Evolutionary conservation across 2,329 filamentous ascomycete genomes (phyloP), one percentile per base, ranked within the genome.

Genomic region (Albophoma yamanashiensis): DNA sequence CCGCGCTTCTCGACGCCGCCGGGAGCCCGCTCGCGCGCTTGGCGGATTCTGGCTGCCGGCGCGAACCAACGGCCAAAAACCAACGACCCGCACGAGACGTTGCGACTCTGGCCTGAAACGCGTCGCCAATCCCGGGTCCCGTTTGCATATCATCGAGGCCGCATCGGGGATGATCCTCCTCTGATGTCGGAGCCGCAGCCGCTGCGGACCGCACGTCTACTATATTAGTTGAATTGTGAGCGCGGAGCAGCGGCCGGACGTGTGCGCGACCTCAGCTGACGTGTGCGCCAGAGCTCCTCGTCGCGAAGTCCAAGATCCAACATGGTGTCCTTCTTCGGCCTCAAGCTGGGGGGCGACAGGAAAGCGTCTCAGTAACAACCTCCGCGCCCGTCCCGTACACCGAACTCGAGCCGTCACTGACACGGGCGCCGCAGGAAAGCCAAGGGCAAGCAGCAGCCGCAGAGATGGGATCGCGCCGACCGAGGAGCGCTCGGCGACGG

Each of bases 281-380:
- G 7, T 11, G 15, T 14, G 14, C 47, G 27, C 47, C 27, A 34
- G 47, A 53, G 27, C 50, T 34, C 36, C 53, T 39, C 6, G 20
- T 56, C 53, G 2, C n/a, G 0, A 38, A 15, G 22, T 4, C 17
- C 2, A 17, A 7, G 11, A 36, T 25, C 34, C 43, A 34, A 38
- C 55, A 84, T 85, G 82, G 82, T 84, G 27, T 83, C 82, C 2
- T 82, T 85, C 64, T 83, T 84, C 63, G 81, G 82, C 57, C 72
- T 85, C 67, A 83, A 79, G 68, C 74, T 84, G 62, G 79, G 81
- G 57, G 75, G 76, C 65, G 79, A 81, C 63, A 83, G 79, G 73
- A 84, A 84, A 71, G 83, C 81, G 77, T 79, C 73, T n/a, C 69
- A 76, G 80, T 76, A 69, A 67, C 70, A 62, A 31, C 27, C 27